phyloP scores from a whole-genome alignment of 495 filamentous ascomycete species.

The Durotheca rogersii region DNA sequence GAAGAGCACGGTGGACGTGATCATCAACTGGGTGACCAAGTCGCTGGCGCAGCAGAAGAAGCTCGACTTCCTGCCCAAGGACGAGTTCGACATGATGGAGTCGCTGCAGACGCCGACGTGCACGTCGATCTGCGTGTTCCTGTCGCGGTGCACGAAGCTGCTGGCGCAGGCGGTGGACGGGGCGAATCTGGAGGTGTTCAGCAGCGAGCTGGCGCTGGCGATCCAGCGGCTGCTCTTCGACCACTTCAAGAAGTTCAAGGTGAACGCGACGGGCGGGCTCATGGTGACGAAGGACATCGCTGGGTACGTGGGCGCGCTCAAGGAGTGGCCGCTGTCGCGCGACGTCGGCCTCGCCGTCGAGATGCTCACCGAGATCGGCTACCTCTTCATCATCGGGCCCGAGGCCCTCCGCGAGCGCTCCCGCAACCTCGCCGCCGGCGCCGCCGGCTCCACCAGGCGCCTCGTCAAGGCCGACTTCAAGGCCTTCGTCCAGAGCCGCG shows the following conservation, averaged over 20 bases:
- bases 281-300: constrained; percentile 96
- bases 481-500: constrained; percentile 76
- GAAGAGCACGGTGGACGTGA: constrained; percentile 80
- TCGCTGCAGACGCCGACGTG: constrained; percentile 86
- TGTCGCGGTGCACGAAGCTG: constrained; percentile 62
- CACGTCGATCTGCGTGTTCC: constrained; percentile 71
- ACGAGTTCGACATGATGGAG: constrained; percentile 77
- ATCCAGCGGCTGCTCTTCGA: constrained; percentile 77
- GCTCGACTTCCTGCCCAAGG: constrained; percentile 86
- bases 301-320: constrained; percentile 79
- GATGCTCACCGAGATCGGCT: constrained; percentile 89
- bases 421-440: constrained; percentile 56
- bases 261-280: constrained; percentile 86
- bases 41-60: constrained; percentile 82
- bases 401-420: constrained; percentile 80
- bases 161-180: constrained; percentile 69
- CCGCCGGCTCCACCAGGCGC: constrained; percentile 46
- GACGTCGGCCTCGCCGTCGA: constrained; percentile 74
- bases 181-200: constrained; percentile 72
- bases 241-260: constrained; percentile 90
- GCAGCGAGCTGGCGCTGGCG: constrained; percentile 80
- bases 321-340: constrained; percentile 72
- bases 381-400: constrained; percentile 89
- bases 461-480: constrained; percentile 72
- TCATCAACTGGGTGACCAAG: constrained; percentile 73